phyloP scores from a whole-genome alignment of 1,284 basidiomycete genomes.

The Bjerkandera adusta region DNA sequence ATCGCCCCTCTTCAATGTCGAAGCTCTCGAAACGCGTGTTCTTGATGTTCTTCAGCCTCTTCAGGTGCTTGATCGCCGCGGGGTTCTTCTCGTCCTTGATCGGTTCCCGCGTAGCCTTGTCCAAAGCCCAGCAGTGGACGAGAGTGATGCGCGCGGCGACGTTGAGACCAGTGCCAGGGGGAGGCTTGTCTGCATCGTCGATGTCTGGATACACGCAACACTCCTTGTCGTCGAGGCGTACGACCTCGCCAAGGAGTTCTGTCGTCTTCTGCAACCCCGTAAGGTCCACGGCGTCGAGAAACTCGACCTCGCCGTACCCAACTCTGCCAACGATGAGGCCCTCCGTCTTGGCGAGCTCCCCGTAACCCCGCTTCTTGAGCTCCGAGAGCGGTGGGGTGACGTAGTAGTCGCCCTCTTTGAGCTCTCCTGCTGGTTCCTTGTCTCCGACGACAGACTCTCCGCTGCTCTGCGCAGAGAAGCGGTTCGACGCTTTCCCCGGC shows the following conservation, averaged over 20 bases:
- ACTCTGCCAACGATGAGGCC: slow-evolving; percentile 87
- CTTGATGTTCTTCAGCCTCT: slow-evolving; percentile 82
- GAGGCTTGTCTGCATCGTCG: slow-evolving; percentile 77
- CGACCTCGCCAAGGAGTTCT: slow-evolving; percentile 83
- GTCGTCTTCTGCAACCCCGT: slow-evolving; percentile 82
- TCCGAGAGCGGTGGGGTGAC: slow-evolving; percentile 74
- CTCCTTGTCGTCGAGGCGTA: slow-evolving; percentile 90
- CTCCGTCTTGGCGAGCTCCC: slow-evolving; percentile 68
- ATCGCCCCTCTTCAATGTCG: slow-evolving; percentile 78
- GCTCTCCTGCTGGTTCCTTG: slow-evolving; percentile 29
- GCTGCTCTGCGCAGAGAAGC: slow-evolving; percentile 44
- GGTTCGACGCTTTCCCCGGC: slow-evolving; percentile 38
- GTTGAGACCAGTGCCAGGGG: slow-evolving; percentile 86
- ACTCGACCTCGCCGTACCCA: slow-evolving; percentile 89
- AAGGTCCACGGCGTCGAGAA: slow-evolving; percentile 91
- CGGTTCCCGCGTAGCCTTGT: slow-evolving; percentile 90
- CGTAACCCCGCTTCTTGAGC: slow-evolving; percentile 68
- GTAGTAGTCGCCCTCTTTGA: slow-evolving; percentile 89
- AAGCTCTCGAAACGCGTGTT: slow-evolving; percentile 87
- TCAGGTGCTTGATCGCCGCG: slow-evolving; percentile 75
- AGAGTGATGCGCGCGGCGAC: slow-evolving; percentile 82
- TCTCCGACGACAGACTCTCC: slow-evolving; percentile 20
- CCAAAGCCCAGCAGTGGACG: slow-evolving; percentile 83
- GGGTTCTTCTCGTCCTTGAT: slow-evolving; percentile 83
- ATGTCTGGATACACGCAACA: slow-evolving; percentile 92